phyloP scores from a whole-genome alignment of 257 asterid genomes.

The Coffea canephora region DNA sequence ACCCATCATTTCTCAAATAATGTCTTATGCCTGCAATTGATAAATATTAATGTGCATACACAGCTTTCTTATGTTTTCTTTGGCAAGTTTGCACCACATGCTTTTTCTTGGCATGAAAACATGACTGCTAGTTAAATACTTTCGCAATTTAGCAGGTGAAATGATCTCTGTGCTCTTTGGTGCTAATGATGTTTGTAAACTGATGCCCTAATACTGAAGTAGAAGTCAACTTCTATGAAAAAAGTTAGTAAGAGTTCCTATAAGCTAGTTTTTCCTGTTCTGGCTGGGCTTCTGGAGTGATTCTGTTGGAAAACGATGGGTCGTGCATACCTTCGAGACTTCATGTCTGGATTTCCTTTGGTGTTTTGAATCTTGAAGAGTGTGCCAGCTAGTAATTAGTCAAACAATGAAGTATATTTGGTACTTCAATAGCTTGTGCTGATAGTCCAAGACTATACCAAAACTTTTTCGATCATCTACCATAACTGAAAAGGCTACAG shows the following conservation, averaged over 20 bases:
- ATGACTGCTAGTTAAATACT: neutral
- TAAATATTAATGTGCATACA: neutral
- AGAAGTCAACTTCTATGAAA: neutral
- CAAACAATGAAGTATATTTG: neutral
- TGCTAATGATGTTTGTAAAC: neutral
- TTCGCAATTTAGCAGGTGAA: neutral
- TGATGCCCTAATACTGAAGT: neutral
- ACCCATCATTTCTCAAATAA: neutral
- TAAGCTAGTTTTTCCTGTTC: neutral
- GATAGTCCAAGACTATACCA: neutral
- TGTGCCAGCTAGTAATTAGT: neutral
- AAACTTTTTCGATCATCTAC: neutral
- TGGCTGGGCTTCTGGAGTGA: neutral
- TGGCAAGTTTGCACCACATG: neutral
- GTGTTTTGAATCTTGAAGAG: neutral
- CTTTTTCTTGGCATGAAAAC: neutral
- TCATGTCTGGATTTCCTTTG: neutral
- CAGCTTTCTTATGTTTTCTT: conserved; percentile 1
- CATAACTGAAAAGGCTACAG: neutral
- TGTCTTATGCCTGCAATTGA: neutral
- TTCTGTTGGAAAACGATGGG: neutral
- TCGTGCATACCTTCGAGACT: neutral
- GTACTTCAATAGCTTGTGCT: neutral
- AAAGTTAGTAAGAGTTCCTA: neutral
- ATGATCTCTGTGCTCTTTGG: neutral